These are phyloP conservation scores for Tuber calosporum DNA, from an alignment of 495 filamentous ascomycete genomes.

Conservation along the genomic window DNA sequence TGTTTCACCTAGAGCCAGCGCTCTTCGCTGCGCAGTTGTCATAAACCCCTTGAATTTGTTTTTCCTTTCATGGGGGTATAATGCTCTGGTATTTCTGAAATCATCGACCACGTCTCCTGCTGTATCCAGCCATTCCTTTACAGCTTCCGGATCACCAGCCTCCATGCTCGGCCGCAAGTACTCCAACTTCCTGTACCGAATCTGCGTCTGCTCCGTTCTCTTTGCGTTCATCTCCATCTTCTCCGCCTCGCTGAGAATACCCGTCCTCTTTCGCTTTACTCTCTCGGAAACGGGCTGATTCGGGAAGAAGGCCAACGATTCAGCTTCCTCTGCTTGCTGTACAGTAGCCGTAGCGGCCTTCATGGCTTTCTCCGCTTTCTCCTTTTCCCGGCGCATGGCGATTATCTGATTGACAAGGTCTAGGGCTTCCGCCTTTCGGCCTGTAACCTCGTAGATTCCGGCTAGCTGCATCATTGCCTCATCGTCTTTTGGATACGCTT, in stretches of 20 bases:
- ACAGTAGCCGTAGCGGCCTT: conserved; percentile 16
- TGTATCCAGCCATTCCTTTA: conserved; percentile 63
- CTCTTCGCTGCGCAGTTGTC: conserved; percentile 51
- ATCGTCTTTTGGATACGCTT: conserved; percentile 59
- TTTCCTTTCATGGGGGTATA: conserved; percentile 69
- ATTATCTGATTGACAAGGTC: conserved; percentile 67
- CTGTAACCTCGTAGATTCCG: conserved; percentile 67
- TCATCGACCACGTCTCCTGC: conserved; percentile 69
- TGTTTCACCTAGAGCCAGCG: conserved; percentile 49
- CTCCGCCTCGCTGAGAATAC: conserved; percentile 33
- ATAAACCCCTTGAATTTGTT: conserved; percentile 57
- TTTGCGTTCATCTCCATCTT: conserved; percentile 45
- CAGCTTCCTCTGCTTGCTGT: conserved; percentile 15
- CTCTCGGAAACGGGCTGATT: conserved; percentile 37
- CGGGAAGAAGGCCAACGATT: conserved; percentile 43
- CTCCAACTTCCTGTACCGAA: conserved; percentile 53
- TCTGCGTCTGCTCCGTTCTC: conserved; percentile 51
- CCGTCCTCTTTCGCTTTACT: conserved; percentile 28
- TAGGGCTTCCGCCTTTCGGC: conserved; percentile 63
- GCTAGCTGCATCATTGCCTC: conserved; percentile 69
- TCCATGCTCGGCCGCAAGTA: conserved; percentile 50
- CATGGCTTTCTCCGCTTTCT: conserved; percentile 41
- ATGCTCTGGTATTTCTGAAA: conserved; percentile 66
- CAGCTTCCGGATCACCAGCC: conserved; percentile 51
- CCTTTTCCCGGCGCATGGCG: conserved; percentile 48